Percentiles rank a stretch among this genome's conserved stretches.
Evolutionary conservation across 1,139 yeast genomes (phyloP).

Genomic region (Suhomyces coccinellae): DNA sequence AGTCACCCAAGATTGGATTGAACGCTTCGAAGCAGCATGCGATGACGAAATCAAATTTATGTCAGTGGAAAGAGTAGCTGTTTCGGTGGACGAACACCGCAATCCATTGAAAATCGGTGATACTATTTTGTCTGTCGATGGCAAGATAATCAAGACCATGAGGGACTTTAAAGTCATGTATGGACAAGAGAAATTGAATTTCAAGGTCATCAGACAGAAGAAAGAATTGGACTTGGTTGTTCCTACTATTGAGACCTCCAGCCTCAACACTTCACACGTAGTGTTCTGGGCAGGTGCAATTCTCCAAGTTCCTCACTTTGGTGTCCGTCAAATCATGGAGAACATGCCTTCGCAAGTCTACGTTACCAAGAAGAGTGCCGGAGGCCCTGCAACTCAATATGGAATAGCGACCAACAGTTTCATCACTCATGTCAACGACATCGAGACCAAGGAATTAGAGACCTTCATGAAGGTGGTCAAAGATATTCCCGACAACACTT

Average conservation of each 20-base stretch:
- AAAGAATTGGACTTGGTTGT: slow-evolving; percentile 55
- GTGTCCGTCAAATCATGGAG: slow-evolving; percentile 65
- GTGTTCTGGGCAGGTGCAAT: slow-evolving; percentile 83
- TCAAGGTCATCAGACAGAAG: slow-evolving; percentile 63
- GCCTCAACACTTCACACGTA: slow-evolving; percentile 63
- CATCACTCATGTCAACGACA: slow-evolving; percentile 85
- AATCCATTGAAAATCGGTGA: slow-evolving; percentile 60
- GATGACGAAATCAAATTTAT: slow-evolving; percentile 72
- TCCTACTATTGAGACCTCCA: slow-evolving; percentile 59
- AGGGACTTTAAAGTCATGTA: slow-evolving; percentile 64
- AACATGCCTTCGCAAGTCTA: slow-evolving; percentile 81
- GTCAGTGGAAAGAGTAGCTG: slow-evolving; percentile 67
- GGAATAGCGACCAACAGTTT: slow-evolving; percentile 80
- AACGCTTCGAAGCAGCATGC: slow-evolving; percentile 56
- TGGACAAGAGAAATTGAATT: slow-evolving; percentile 45
- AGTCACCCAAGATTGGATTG: slow-evolving; percentile 81
- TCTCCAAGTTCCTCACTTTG: slow-evolving; percentile 54
- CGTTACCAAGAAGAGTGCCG: slow-evolving; percentile 67
- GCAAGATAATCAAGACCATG: slow-evolving; percentile 59
- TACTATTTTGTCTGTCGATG: slow-evolving; percentile 70
- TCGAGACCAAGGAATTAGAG: slow-evolving; percentile 66
- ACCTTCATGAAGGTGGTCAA: slow-evolving; percentile 64
- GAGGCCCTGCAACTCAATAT: slow-evolving; percentile 85
- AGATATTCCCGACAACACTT: slow-evolving; percentile 72
- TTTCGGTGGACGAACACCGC: slow-evolving; percentile 26